Conservation (phyloP, 495 filamentous ascomycete genomes). For the Polyplosphaeria fusca region DNA sequence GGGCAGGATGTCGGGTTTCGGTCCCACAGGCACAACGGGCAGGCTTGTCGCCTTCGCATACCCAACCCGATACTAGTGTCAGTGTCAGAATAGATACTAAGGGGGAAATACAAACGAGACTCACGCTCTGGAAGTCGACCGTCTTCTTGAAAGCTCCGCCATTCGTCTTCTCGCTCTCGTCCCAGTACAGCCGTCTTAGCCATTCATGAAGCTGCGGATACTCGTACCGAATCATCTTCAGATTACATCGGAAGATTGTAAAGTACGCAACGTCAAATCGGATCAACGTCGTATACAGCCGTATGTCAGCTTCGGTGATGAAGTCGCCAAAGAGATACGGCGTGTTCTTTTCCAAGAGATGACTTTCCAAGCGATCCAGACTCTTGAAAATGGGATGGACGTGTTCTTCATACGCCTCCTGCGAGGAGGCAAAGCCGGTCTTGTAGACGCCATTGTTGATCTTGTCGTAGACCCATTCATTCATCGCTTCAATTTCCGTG, state of each 20-base stretch:
- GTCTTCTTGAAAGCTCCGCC: constrained; percentile 63
- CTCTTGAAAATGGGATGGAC: constrained; percentile 65
- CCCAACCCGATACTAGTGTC: constrained; percentile 29
- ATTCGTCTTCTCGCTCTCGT: constrained; percentile 49
- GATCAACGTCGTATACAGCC: constrained; percentile 75
- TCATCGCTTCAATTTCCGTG: constrained; percentile 58
- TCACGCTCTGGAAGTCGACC: constrained; percentile 55
- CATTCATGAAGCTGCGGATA: constrained; percentile 72
- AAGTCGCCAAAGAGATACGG: constrained; percentile 66
- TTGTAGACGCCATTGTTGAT: constrained; percentile 77
- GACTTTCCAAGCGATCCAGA: constrained; percentile 67
- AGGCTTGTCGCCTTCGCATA: constrained; percentile 21
- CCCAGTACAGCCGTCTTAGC: constrained; percentile 71
- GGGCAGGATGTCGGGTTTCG: constrained; percentile 58
- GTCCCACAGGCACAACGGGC: constrained; percentile 60
- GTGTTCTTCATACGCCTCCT: constrained; percentile 71
- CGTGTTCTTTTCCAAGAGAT: constrained; percentile 51
- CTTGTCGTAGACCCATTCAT: constrained; percentile 62
- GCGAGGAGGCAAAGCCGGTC: constrained; percentile 64
- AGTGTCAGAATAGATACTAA: neutral
- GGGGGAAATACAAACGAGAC: neutral
- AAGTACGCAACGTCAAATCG: constrained; percentile 86
- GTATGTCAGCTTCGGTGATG: constrained; percentile 77
- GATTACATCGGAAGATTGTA: constrained; percentile 89
- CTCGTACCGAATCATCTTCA: constrained; percentile 66